phyloP scores from a whole-genome alignment of 306 rosid genomes.

The Vigna mungo region DNA sequence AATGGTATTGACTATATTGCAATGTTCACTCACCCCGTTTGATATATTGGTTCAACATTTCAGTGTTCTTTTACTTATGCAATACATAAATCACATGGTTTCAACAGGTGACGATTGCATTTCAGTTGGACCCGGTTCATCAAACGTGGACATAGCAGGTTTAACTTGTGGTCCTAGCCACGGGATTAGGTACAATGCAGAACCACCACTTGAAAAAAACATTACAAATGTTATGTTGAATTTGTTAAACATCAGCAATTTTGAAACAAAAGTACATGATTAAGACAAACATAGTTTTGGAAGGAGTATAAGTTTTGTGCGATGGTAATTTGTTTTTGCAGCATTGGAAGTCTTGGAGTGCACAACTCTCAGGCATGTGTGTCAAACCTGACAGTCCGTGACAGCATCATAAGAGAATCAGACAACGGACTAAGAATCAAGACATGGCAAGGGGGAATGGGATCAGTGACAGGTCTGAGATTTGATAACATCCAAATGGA shows the following conservation, averaged over 20 bases:
- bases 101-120: constrained; percentile 94
- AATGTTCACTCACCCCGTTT: neutral
- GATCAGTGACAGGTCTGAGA: constrained; percentile 65
- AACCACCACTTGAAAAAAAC: neutral
- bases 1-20: constrained; percentile 60
- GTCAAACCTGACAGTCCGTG: constrained; percentile 73
- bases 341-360: constrained; percentile 96
- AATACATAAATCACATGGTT: constrained; percentile 27
- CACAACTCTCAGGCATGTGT: constrained; percentile 94
- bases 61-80: neutral
- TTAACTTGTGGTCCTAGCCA: constrained; percentile 98
- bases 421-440: constrained; percentile 93
- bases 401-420: constrained; percentile 70
- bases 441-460: constrained; percentile 99
- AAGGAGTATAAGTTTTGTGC: neutral
- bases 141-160: constrained; percentile 76
- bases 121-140: constrained; percentile 88
- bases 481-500: constrained; percentile 91
- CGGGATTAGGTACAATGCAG: constrained; percentile 78
- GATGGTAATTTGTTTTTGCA: constrained; percentile 44
- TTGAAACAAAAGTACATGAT: too few relatives aligned
- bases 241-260: too few relatives aligned
- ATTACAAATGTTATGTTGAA: too few relatives aligned
- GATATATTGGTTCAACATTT: constrained; percentile 22
- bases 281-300: too few relatives aligned